Evolutionary conservation across 176 grass and related monocot genomes (phyloP), one percentile per base, ranked within the genome.

Genomic region (Luzula sylvatica): DNA sequence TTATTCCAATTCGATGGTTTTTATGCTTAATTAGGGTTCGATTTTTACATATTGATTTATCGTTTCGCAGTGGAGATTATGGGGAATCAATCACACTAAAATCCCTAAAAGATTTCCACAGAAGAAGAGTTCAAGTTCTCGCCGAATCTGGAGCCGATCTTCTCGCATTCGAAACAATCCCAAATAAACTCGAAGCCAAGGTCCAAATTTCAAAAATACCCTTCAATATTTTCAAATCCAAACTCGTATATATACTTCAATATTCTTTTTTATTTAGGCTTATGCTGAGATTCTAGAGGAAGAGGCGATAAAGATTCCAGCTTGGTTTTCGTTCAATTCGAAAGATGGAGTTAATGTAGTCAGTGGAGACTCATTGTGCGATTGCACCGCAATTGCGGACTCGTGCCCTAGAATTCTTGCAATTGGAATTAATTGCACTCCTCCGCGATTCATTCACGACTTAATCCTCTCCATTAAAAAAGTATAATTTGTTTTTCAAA

Each of bases 161-260:
- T 29, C 70, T 98, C 12, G 92, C 92, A 45, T 98, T 98, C 41
- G 92, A 98, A 65, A 98, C 92, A 3, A 98, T 89, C 48, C 92
- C 92, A 12, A 87, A 98, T 60, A 98, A 90, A 80, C 23, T 98
- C 42, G 92, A 98, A 98, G 81, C 86, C 77, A 67, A 87, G 86
- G 93, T 90, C 16, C 15, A 15, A 40, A 44, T 61, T 59, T 0
- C 15, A 61, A 12, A 44, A 8, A 61, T 3, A 12, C 19, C 20
- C 21, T 60, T 42, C 42, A 61, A 23, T 61, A 25, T 6, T 26
- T 4, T 7, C 30, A 35, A 35, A 35, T 35, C 30, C 30, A 35
- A 35, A 7, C 30, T 9, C n/a, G n/a, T n/a, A n/a, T n/a, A n/a
- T n/a, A n/a, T n/a, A n/a, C 30, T 29, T 76, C 11, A 7, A 26